These are phyloP conservation scores for Emmonsiellopsis sp. DNA, from an alignment of 2,329 filamentous ascomycete species.

Conservation along the genomic window DNA sequence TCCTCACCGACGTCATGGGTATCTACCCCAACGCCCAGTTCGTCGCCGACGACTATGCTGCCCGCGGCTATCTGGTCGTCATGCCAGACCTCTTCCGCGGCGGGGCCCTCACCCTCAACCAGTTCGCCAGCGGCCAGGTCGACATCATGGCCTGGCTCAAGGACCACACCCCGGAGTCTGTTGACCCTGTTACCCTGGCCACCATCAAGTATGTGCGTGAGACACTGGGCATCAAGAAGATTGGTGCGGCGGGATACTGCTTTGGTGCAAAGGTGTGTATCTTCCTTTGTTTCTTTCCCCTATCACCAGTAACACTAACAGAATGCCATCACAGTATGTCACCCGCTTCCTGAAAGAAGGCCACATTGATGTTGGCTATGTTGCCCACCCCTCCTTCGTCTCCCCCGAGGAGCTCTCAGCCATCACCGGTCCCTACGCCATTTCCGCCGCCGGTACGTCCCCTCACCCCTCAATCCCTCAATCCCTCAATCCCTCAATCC, in stretches of 20 bases:
- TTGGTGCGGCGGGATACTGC: constrained; percentile 64
- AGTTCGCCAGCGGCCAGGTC: constrained; percentile 36
- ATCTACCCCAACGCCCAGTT: constrained; percentile 52
- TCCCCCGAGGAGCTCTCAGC: constrained; percentile 55
- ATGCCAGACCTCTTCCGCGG: constrained; percentile 65
- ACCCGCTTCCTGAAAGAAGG: constrained; percentile 57
- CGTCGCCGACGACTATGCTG: constrained; percentile 66
- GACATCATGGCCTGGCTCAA: constrained; percentile 43
- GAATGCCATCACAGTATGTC: constrained; percentile 46
- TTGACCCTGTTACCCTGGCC: constrained; percentile 46
- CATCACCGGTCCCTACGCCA: constrained; percentile 60
- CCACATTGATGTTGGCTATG: constrained; percentile 59
- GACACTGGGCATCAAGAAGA: constrained; percentile 34
- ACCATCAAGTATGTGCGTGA: constrained; percentile 49
- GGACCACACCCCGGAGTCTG: constrained; percentile 33
- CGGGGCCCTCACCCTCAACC: constrained; percentile 50
- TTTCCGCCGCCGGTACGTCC: constrained; percentile 45
- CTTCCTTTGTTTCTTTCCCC: not conserved
- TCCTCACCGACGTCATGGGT: constrained; percentile 52
- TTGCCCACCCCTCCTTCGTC: constrained; percentile 71
- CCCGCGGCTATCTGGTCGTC: constrained; percentile 60
- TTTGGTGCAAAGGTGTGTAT: constrained; percentile 58
- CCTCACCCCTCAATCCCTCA: not conserved
- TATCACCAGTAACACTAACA: not conserved
- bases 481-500: not conserved